Evolutionary conservation across 2,329 filamentous ascomycete species (phyloP), one percentile per base, ranked within the genome.

Genomic region (Leptodontidium sp.): DNA sequence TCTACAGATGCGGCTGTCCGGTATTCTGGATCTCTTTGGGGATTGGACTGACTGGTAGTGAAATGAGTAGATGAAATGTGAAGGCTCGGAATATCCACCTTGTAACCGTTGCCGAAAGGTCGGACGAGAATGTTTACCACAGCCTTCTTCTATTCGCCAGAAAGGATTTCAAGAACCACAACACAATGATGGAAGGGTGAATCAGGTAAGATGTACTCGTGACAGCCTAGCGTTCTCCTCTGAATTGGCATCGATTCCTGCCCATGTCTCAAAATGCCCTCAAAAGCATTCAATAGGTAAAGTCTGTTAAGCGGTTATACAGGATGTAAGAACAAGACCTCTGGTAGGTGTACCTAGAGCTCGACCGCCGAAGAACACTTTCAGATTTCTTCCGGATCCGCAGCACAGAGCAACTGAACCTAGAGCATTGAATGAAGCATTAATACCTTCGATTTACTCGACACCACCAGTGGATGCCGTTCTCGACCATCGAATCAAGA

Each of bases 61-160:
- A n/a, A 12, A 21, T n/a, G 45, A n/a, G 7, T 59, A 70, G 68
- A 66, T 70, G 68, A 70, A 70, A 53, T 70, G 68, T 55, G 68
- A 67, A 17, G 65, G 64, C 17, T 55, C 61, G n/a, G 61, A 66
- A 17, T 35, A 65, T 35, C 64, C 61, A 12, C 68, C 64, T 12
- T 70, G 68, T 43, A 65, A 45, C 12, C 21, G 68, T 45, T 70
- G 68, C 35, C 32, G 43, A 6, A 70, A 70, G 55, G 64, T 64
- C 17, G 68, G 68, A 24, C 29, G 68, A 50, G 53, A 64, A 32
- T 70, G 68, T 29, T 21, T 67, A 7, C 61, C 65, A 5, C 68
- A 68, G 29, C 61, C 53, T 47, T 29, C 58, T 61, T 29, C 58
- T 14, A 49, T 26, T 35, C 50, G 58, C 12, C 49, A 53, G 24